Evolutionary conservation across 2,329 filamentous ascomycete genomes (phyloP).

Genomic region (Rhinocladiella mackenziei): DNA sequence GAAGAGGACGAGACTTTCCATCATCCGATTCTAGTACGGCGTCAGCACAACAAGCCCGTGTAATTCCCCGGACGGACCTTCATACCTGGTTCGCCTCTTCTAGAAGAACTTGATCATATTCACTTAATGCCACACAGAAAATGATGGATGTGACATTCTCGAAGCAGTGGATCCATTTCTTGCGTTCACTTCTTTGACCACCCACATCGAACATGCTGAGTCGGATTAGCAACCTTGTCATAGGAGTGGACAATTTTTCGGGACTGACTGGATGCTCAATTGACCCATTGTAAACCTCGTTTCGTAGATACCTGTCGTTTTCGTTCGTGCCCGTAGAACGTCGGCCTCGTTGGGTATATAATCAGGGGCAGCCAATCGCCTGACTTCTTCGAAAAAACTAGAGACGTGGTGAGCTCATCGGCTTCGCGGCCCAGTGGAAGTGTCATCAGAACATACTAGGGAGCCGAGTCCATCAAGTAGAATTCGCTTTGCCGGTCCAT

Average conservation of each 20-base stretch:
- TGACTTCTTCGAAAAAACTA: slow-evolving; percentile 94
- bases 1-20: slow-evolving; percentile 94
- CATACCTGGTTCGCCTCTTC: slow-evolving; percentile 95
- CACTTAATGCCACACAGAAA: slow-evolving; percentile 95
- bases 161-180: slow-evolving; percentile 99
- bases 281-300: slow-evolving; percentile 98
- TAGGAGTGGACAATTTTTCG: slow-evolving; percentile 7
- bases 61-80: neutral
- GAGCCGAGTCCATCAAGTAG: slow-evolving; percentile 97
- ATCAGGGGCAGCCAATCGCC: slow-evolving; percentile 74
- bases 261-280: slow-evolving; percentile 88
- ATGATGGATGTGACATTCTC: slow-evolving; percentile 99
- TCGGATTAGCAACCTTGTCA: slow-evolving; percentile 27
- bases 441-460: slow-evolving; percentile 81
- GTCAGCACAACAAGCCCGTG: slow-evolving; percentile 12
- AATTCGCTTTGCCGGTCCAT: slow-evolving; percentile 97
- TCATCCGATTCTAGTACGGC: slow-evolving; percentile 82
- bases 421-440: too few species aligned
- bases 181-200: slow-evolving; percentile 91
- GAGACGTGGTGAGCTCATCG: too few species aligned
- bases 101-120: slow-evolving; percentile 94
- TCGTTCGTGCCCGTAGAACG: slow-evolving; percentile 89
- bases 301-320: slow-evolving; percentile 98
- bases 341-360: slow-evolving; percentile 94
- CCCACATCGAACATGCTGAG: slow-evolving; percentile 97